Evolutionary conservation across 108 stramenopile species (phyloP).

Genomic region (Skeletonema marinoi): DNA sequence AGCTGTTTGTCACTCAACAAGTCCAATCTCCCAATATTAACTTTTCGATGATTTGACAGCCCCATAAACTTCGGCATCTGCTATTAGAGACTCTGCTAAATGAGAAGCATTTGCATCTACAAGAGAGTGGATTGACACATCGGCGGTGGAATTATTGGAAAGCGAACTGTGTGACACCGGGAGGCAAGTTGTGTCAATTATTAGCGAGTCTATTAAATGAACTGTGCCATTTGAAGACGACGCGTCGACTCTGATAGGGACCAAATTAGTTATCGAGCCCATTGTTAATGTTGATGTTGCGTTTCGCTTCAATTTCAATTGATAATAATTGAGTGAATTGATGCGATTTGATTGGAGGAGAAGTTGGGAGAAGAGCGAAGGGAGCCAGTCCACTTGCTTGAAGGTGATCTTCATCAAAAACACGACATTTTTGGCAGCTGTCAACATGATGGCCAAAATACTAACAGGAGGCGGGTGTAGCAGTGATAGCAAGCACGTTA

Average conservation of each 20-base stretch:
- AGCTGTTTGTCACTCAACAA: slow-evolving; percentile 53
- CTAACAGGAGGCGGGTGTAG: neutral
- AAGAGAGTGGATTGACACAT: slow-evolving; percentile 25
- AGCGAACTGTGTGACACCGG: slow-evolving; percentile 54
- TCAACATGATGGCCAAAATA: neutral
- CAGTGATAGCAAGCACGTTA: neutral
- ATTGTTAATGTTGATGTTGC: slow-evolving; percentile 15
- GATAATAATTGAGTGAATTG: too few relatives aligned
- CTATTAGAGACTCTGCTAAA: slow-evolving; percentile 61
- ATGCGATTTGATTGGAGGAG: neutral
- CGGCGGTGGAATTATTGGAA: slow-evolving; percentile 15
- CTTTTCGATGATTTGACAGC: slow-evolving; percentile 68
- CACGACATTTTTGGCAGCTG: neutral
- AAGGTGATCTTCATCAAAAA: neutral
- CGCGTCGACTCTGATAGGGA: slow-evolving; percentile 45
- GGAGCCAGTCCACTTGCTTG: neutral
- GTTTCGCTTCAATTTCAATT: too few relatives aligned
- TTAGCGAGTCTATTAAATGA: slow-evolving; percentile 65
- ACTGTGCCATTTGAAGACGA: slow-evolving; percentile 37
- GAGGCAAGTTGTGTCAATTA: slow-evolving; percentile 72
- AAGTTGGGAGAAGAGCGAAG: neutral
- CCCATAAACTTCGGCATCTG: slow-evolving; percentile 74
- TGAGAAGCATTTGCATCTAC: slow-evolving; percentile 60
- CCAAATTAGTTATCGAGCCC: slow-evolving; percentile 39
- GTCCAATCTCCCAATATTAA: slow-evolving; percentile 69